Conservation (phyloP, 805 yeast genomes). For the Lipomyces kockii region DNA sequence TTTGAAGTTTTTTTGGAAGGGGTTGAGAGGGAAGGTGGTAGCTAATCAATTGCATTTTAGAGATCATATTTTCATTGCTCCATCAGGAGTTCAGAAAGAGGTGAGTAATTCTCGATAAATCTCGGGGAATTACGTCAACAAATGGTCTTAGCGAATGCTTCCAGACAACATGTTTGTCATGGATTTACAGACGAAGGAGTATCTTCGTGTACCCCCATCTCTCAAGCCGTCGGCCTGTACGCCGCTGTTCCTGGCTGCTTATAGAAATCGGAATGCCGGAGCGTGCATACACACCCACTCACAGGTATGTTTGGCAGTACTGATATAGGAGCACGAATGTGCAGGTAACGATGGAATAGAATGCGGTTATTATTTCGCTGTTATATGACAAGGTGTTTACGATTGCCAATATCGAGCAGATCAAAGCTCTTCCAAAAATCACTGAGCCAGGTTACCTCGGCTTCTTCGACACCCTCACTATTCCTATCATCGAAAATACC, state of each 20-base stretch:
- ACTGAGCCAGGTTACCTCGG: constrained; percentile 70
- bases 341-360: not conserved
- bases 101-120: constrained; percentile 28
- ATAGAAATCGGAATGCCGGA: constrained; percentile 71
- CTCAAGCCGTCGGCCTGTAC: constrained; percentile 94
- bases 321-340: no score
- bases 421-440: constrained; percentile 79
- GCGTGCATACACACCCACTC: constrained; percentile 97
- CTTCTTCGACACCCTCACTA: constrained; percentile 72
- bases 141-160: constrained; percentile 55
- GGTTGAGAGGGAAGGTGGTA: not conserved
- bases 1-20: not conserved
- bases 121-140: not conserved
- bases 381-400: constrained; percentile 71
- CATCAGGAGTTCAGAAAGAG: constrained; percentile 96
- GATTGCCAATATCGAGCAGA: constrained; percentile 84
- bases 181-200: constrained; percentile 57
- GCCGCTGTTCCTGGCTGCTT: constrained; percentile 79
- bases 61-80: constrained; percentile 73
- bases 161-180: constrained; percentile 83
- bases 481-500: constrained; percentile 90
- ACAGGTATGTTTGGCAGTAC: constrained; percentile 48
- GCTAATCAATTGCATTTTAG: constrained; percentile 31
- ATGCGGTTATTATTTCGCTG: constrained; percentile 80
- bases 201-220: constrained; percentile 62